Evolutionary conservation across 768 basidiomycete genomes (phyloP).

Genomic region (Kwoniella heveanensis): DNA sequence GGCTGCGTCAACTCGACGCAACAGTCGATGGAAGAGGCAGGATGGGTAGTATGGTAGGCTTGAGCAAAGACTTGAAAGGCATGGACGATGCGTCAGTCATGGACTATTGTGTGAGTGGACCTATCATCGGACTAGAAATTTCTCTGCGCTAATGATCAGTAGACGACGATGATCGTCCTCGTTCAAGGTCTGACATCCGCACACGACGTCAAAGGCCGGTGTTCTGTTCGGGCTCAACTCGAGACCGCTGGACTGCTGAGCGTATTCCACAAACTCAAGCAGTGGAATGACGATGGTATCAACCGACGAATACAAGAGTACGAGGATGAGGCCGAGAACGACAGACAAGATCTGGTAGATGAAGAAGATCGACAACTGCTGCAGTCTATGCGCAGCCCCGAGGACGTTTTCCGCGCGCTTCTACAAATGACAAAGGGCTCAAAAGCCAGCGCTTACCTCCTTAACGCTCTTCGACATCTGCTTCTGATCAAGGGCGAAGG

Average conservation of each 20-base stretch:
- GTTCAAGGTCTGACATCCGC: slow-evolving; percentile 30
- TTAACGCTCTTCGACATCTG: slow-evolving; percentile 92
- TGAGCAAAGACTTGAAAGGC: slow-evolving; percentile 79
- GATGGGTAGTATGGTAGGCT: slow-evolving; percentile 94
- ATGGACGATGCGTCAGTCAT: slow-evolving; percentile 56
- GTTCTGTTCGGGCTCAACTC: slow-evolving; percentile 82
- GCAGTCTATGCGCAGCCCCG: slow-evolving; percentile 73
- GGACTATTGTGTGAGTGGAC: slow-evolving; percentile 58
- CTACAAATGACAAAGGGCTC: slow-evolving; percentile 74
- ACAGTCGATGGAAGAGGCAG: slow-evolving; percentile 80
- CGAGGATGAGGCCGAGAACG: slow-evolving; percentile 68
- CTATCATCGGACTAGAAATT: no score
- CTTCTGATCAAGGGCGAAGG: slow-evolving; percentile 87
- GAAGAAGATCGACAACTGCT: slow-evolving; percentile 76
- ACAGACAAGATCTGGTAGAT: slow-evolving; percentile 71
- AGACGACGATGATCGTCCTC: slow-evolving; percentile 36
- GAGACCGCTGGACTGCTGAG: slow-evolving; percentile 78
- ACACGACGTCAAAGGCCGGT: slow-evolving; percentile 56
- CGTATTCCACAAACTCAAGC: slow-evolving; percentile 70
- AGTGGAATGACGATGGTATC: slow-evolving; percentile 67
- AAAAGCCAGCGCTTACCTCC: slow-evolving; percentile 77
- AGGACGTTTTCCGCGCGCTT: slow-evolving; percentile 84
- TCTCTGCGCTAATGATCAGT: no score
- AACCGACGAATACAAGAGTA: slow-evolving; percentile 69
- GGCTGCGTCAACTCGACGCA: slow-evolving; percentile 80